Evolutionary conservation across 2,329 filamentous ascomycete species (phyloP).

Genomic region (Neurospora sp.): DNA sequence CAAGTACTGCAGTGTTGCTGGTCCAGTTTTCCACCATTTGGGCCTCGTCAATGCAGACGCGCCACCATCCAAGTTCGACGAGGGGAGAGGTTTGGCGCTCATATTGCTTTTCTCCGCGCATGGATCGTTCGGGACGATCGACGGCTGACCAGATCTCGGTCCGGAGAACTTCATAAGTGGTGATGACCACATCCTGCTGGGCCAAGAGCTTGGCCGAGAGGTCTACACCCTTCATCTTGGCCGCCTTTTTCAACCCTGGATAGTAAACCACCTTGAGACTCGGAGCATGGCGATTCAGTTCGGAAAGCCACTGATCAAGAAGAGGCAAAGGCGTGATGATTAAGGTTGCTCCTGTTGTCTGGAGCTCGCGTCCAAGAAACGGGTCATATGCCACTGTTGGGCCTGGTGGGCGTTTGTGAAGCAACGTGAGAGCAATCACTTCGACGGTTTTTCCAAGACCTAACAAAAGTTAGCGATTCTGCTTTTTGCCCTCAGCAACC

Average conservation of each 20-base stretch:
- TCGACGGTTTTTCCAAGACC: constrained; percentile 71
- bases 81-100: constrained; percentile 64
- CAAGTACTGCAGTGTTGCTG: constrained; percentile 72
- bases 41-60: constrained; percentile 67
- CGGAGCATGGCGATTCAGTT: constrained; percentile 50
- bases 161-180: constrained; percentile 62
- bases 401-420: constrained; percentile 39
- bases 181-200: constrained; percentile 49
- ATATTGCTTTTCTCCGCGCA: constrained; percentile 57
- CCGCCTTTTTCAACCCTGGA: constrained; percentile 32
- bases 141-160: constrained; percentile 70
- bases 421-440: constrained; percentile 58
- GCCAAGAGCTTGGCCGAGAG: constrained; percentile 34
- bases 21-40: constrained; percentile 92
- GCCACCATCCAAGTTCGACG: constrained; percentile 78
- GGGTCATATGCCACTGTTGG: constrained; percentile 22
- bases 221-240: constrained; percentile 29
- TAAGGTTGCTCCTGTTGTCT: constrained; percentile 44
- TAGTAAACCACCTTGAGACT: constrained; percentile 47
- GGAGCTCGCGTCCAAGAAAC: constrained; percentile 34
- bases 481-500: neutral
- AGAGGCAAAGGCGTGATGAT: constrained; percentile 52
- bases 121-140: constrained; percentile 57
- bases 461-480: neutral
- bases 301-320: constrained; percentile 51